phyloP scores from a whole-genome alignment of 2,329 filamentous ascomycete genomes.

The Venturiaceae sp. region DNA sequence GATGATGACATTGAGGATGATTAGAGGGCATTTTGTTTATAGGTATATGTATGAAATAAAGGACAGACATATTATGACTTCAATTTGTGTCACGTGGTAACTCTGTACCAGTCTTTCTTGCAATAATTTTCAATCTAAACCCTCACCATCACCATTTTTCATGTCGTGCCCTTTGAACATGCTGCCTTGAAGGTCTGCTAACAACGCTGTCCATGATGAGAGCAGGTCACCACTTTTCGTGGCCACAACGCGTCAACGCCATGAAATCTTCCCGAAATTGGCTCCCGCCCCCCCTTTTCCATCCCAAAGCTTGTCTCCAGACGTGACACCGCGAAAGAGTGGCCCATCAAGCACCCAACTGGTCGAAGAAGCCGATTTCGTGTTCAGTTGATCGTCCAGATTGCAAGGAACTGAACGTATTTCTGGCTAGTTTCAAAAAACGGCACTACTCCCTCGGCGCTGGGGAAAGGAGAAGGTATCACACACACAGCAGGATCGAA shows the following conservation, averaged over 20 bases:
- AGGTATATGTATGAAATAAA: not conserved
- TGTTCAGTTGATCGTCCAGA: not conserved
- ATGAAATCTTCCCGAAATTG: no score
- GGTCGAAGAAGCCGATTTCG: not conserved
- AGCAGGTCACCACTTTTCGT: not conserved
- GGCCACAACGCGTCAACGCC: not conserved
- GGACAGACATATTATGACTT: not conserved
- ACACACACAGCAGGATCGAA: not conserved
- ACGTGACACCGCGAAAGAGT: no score
- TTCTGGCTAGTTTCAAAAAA: not conserved
- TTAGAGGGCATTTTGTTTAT: not conserved
- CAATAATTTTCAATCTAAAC: no score
- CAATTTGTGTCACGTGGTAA: not conserved
- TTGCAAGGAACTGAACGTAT: not conserved
- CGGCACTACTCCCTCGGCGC: not conserved
- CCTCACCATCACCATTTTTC: not conserved
- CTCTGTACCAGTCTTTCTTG: no score
- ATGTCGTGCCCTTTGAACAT: no score
- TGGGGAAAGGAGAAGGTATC: not conserved
- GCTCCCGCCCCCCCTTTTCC: no score
- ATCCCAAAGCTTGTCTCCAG: no score
- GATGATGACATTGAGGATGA: constrained; percentile 38
- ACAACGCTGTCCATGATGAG: not conserved
- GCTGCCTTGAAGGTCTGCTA: no score
- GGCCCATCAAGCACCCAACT: not conserved